Percentiles rank a stretch among this genome's conserved stretches.
phyloP scores from a whole-genome alignment of 2,329 filamentous ascomycete genomes.

The Exophiala dermatitidis region DNA sequence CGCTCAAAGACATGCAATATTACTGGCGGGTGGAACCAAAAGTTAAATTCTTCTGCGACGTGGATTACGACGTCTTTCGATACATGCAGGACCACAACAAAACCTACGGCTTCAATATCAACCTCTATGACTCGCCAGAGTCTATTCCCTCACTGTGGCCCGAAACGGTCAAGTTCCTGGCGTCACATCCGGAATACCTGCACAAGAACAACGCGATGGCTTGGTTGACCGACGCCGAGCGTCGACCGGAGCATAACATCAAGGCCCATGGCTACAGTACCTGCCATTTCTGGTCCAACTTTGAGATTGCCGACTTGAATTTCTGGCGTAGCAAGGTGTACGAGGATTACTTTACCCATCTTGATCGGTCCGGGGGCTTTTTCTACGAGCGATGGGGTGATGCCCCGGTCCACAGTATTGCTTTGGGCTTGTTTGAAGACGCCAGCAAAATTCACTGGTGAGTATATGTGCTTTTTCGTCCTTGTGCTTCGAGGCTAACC shows the following conservation, averaged over 20 bases:
- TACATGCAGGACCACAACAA: slow-evolving; percentile 99
- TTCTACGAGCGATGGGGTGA: slow-evolving; percentile 99
- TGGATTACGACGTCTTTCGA: slow-evolving; percentile 97
- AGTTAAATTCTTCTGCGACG: slow-evolving; percentile 97
- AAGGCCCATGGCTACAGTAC: slow-evolving; percentile 91
- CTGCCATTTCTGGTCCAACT: slow-evolving; percentile 99
- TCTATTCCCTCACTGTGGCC: slow-evolving; percentile 88
- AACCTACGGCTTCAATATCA: slow-evolving; percentile 98
- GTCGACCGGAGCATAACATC: slow-evolving; percentile 69
- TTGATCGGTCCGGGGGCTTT: slow-evolving; percentile 90
- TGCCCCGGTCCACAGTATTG: slow-evolving; percentile 92
- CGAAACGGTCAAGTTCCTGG: slow-evolving; percentile 86
- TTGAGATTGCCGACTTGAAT: slow-evolving; percentile 86
- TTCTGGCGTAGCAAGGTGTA: slow-evolving; percentile 90
- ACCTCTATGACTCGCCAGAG: slow-evolving; percentile 83
- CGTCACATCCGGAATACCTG: slow-evolving; percentile 72
- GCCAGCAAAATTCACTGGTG: slow-evolving; percentile 87
- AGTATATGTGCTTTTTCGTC: slow-evolving; percentile 28
- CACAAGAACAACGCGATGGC: slow-evolving; percentile 76
- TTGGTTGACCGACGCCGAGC: slow-evolving; percentile 74
- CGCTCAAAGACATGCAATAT: slow-evolving; percentile 71
- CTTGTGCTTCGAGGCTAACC: not conserved
- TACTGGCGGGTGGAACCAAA: slow-evolving; percentile 99
- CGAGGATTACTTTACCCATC: slow-evolving; percentile 91
- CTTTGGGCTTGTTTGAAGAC: slow-evolving; percentile 85